Percentiles rank a stretch among this genome's conserved stretches.
These are phyloP conservation scores for Cystofilobasidium capitatum DNA, from an alignment of 768 basidiomycete genomes.

Conservation along the genomic window DNA sequence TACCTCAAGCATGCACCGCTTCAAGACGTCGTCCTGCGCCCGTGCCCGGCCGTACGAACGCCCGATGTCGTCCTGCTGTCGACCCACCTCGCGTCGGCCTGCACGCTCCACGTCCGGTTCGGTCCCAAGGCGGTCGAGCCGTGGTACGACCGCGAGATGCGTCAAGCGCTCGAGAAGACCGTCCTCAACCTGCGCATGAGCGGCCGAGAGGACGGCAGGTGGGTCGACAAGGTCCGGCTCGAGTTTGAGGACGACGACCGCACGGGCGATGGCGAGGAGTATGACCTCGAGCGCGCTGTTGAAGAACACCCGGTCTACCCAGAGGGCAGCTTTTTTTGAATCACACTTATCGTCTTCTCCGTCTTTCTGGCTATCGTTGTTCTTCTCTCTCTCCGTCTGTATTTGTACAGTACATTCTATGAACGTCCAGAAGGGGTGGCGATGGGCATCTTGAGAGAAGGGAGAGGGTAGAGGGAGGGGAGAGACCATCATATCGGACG, in stretches of 20 bases:
- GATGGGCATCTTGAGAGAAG: background rate
- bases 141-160: slow-evolving; percentile 7
- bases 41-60: background rate
- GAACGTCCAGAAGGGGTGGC: background rate
- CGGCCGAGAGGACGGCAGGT: background rate
- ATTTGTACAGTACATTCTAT: no score
- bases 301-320: background rate
- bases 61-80: background rate
- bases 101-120: background rate
- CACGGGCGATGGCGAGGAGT: background rate
- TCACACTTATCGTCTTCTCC: no score
- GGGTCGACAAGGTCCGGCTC: background rate
- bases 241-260: slow-evolving; percentile 2
- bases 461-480: background rate
- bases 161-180: background rate
- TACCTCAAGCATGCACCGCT: background rate
- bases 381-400: no score
- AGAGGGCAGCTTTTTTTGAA: no score
- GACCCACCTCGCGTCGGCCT: background rate
- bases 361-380: no score
- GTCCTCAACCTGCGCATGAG: no score
- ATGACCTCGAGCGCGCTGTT: background rate
- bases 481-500: no score
- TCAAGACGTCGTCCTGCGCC: background rate
- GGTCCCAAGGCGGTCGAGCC: background rate